phyloP scores from a whole-genome alignment of 345 rosid species.

The Aquilaria sinensis region DNA sequence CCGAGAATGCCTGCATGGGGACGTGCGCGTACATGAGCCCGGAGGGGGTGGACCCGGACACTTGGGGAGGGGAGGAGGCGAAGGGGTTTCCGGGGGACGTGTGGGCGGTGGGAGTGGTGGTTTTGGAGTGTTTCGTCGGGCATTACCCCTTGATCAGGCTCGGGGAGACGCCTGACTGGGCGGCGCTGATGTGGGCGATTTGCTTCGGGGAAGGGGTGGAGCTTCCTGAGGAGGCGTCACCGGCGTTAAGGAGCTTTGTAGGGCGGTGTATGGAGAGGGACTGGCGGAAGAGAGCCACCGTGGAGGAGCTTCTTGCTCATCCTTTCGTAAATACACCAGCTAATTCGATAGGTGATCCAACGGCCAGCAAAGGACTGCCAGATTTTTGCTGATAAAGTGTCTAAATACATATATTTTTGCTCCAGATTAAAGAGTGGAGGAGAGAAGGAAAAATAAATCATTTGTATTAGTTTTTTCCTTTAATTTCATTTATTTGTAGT shows the following conservation, averaged over 20 bases:
- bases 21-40: conserved; percentile 77
- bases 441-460: too few species aligned
- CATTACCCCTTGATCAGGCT: conserved; percentile 46
- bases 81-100: conserved; percentile 54
- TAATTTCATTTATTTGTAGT: too few species aligned
- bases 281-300: conserved; percentile 51
- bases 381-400: not conserved
- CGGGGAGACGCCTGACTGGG: conserved; percentile 60
- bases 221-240: conserved; percentile 41
- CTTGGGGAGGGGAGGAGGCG: conserved; percentile 32
- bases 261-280: conserved; percentile 57
- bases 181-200: conserved; percentile 45
- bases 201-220: conserved; percentile 41
- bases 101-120: conserved; percentile 62
- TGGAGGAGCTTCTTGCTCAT: conserved; percentile 48
- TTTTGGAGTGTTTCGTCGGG: conserved; percentile 53
- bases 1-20: conserved; percentile 30
- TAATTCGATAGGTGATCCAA: not conserved
- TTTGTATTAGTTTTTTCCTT: too few species aligned
- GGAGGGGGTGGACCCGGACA: conserved; percentile 51
- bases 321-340: conserved; percentile 31
- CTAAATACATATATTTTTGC: too few species aligned
- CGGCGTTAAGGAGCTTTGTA: conserved; percentile 37
- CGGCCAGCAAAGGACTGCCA: conserved; percentile 5
- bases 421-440: too few species aligned